phyloP scores from a whole-genome alignment of 176 grass and related monocot genomes.

The Triticum dicoccoides region DNA sequence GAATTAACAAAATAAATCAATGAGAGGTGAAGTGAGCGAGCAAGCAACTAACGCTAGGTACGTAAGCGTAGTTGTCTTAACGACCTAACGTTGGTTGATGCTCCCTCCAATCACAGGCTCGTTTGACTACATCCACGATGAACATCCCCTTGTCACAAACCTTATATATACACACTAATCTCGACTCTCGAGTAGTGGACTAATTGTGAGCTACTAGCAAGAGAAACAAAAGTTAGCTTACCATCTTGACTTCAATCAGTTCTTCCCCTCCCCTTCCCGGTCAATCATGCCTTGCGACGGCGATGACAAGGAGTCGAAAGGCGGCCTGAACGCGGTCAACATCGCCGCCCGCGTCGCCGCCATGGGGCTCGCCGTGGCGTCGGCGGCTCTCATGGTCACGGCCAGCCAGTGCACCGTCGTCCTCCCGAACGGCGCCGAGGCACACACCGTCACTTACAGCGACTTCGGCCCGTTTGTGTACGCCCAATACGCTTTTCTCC shows the following conservation, averaged over 20 bases:
- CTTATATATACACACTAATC: not conserved
- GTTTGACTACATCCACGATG: not conserved
- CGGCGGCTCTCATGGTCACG: conserved; percentile 40
- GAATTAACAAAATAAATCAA: not conserved
- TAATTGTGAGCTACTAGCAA: not conserved
- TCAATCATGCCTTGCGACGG: not conserved
- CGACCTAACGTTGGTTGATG: conserved; percentile 14
- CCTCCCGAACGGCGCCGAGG: not conserved
- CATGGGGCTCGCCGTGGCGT: conserved; percentile 32
- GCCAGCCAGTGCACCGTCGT: conserved; percentile 41
- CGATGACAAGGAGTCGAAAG: conserved; percentile 19
- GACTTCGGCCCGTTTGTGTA: conserved; percentile 33
- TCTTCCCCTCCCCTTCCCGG: not conserved
- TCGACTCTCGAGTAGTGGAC: not conserved
- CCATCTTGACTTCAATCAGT: not conserved
- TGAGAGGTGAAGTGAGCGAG: not conserved
- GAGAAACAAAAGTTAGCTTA: not conserved
- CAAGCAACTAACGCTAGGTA: not conserved
- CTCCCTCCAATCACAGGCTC: conserved; percentile 2
- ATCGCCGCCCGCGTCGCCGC: conserved; percentile 8
- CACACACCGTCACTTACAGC: conserved; percentile 39
- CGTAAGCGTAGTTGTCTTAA: not conserved
- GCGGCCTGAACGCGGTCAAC: not conserved
- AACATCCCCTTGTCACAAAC: not conserved
- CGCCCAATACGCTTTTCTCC: not conserved